A percentile compares a stretch with the other conserved stretches of the same genome.
These are phyloP conservation scores for Bryoerythrophyllum caledonicum DNA, from an alignment of 225 moss, liverwort and hornwort genomes.

Conservation along the genomic window DNA sequence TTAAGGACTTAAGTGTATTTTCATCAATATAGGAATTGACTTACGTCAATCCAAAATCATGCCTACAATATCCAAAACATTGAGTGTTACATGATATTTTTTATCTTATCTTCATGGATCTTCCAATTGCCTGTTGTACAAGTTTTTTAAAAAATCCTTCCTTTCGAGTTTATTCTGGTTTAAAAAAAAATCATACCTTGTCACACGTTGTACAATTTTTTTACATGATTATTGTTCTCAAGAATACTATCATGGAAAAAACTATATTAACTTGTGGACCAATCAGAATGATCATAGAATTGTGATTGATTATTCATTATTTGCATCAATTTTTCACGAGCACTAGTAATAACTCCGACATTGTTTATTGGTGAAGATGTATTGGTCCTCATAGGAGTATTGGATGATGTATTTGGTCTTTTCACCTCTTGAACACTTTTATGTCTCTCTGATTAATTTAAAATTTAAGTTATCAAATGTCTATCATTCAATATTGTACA, in stretches of 20 bases:
- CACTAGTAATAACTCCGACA: neutral
- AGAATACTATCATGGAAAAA: neutral
- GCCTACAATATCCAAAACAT: neutral
- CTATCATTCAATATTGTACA: neutral
- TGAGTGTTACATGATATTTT: neutral
- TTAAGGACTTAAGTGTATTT: neutral
- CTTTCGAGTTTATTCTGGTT: neutral
- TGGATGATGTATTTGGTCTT: neutral
- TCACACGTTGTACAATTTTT: neutral
- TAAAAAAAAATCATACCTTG: neutral
- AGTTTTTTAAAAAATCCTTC: neutral
- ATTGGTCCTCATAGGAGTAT: constrained; percentile 20
- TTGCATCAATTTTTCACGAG: constrained; percentile 29
- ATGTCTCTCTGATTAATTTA: neutral
- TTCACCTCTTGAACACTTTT: constrained; percentile 1
- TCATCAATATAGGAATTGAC: neutral
- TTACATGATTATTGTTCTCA: neutral
- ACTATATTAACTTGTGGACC: neutral
- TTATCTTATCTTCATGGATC: neutral
- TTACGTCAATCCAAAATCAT: neutral
- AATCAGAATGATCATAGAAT: constrained; percentile 13
- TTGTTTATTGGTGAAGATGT: constrained; percentile 17
- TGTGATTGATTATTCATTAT: constrained; percentile 27
- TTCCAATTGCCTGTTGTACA: neutral
- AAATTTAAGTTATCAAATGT: neutral